These are phyloP conservation scores for Trichoderma lentiforme DNA, from an alignment of 2,329 filamentous ascomycete genomes.

Conservation along the genomic window DNA sequence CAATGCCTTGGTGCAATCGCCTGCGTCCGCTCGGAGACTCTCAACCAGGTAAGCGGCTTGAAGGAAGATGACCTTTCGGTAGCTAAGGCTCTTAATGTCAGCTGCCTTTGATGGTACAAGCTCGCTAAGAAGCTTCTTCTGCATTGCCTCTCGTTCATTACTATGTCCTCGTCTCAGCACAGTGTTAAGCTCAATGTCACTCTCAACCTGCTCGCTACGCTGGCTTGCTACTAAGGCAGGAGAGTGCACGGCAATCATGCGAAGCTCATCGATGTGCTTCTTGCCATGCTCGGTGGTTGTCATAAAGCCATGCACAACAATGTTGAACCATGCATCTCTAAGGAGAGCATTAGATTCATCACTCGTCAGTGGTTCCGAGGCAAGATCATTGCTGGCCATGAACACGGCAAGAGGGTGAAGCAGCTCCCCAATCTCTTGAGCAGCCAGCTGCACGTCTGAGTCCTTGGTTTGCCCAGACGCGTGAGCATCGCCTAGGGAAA, in stretches of 20 bases:
- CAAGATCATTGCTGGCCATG: slow-evolving; percentile 64
- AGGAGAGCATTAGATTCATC: slow-evolving; percentile 71
- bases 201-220: slow-evolving; percentile 84
- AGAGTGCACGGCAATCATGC: slow-evolving; percentile 81
- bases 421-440: slow-evolving; percentile 82
- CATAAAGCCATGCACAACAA: slow-evolving; percentile 88
- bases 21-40: slow-evolving; percentile 77
- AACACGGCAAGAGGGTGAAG: slow-evolving; percentile 84
- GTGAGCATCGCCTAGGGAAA: slow-evolving; percentile 84
- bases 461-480: slow-evolving; percentile 70
- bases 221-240: slow-evolving; percentile 84
- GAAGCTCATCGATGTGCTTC: slow-evolving; percentile 71
- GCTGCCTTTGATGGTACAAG: slow-evolving; percentile 72
- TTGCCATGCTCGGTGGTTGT: slow-evolving; percentile 69
- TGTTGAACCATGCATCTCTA: slow-evolving; percentile 97
- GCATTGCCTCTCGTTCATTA: slow-evolving; percentile 70
- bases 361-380: slow-evolving; percentile 47
- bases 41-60: slow-evolving; percentile 89
- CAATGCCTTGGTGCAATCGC: slow-evolving; percentile 85
- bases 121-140: slow-evolving; percentile 73
- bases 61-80: slow-evolving; percentile 87
- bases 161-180: slow-evolving; percentile 84
- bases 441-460: slow-evolving; percentile 76
- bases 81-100: slow-evolving; percentile 79
- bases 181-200: slow-evolving; percentile 94